A percentile compares a stretch with the other conserved stretches of the same genome.
phyloP scores from a whole-genome alignment of 495 filamentous ascomycete species.

The Parmelia sp. region DNA sequence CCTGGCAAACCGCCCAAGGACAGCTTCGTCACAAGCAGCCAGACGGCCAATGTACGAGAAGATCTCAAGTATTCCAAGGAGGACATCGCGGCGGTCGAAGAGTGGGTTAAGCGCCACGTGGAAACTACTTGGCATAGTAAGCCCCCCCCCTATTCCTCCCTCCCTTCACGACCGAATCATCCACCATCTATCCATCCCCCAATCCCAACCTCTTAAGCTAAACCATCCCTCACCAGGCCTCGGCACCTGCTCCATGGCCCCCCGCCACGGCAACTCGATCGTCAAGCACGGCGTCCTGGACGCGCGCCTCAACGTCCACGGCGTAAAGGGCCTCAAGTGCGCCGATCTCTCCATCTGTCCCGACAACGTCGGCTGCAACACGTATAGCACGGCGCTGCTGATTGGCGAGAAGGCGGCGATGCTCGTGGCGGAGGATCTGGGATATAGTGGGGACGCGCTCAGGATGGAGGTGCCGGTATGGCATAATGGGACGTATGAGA shows the following conservation, averaged over 20 bases:
- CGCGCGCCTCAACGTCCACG: constrained; percentile 73
- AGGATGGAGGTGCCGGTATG: constrained; percentile 63
- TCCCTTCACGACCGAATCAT: too few relatives aligned
- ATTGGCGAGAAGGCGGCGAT: constrained; percentile 80
- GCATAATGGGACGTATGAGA: constrained; percentile 41
- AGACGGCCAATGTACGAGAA: constrained; percentile 49
- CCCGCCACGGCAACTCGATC: constrained; percentile 68
- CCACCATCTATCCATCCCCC: neutral
- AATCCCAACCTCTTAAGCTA: neutral
- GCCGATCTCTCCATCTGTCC: constrained; percentile 76
- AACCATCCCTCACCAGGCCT: constrained; percentile 25
- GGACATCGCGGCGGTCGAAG: constrained; percentile 65
- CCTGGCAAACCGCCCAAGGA: constrained; percentile 43
- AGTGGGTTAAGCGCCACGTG: constrained; percentile 71
- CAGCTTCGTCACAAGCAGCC: constrained; percentile 43
- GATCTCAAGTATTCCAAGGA: constrained; percentile 60
- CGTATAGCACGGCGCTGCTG: constrained; percentile 64
- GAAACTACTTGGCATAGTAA: constrained; percentile 74
- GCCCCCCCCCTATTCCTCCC: constrained; percentile 29
- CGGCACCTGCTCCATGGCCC: constrained; percentile 76
- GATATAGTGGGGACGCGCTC: constrained; percentile 65
- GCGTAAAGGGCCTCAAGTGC: constrained; percentile 73
- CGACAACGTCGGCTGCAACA: constrained; percentile 78
- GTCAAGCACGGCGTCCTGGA: constrained; percentile 77
- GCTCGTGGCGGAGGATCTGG: constrained; percentile 67